Evolutionary conservation across 2,329 filamentous ascomycete genomes (phyloP).

Genomic region (Exophiala phaeomuriformis): DNA sequence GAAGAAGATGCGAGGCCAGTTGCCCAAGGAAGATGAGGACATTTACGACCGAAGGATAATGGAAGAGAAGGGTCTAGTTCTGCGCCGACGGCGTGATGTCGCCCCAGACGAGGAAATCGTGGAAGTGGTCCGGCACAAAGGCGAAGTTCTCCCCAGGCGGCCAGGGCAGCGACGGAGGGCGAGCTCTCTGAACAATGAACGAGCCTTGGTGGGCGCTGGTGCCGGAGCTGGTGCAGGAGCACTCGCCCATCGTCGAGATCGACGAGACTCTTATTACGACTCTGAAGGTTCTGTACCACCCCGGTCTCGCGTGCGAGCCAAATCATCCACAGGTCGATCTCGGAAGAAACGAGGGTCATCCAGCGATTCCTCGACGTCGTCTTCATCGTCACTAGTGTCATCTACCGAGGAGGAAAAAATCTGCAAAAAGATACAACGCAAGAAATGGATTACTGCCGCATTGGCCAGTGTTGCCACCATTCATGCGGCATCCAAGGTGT

Average conservation of each 20-base stretch:
- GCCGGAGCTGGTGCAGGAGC: constrained; percentile 23
- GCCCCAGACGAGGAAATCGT: constrained; percentile 28
- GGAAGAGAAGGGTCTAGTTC: constrained; percentile 26
- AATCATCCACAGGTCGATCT: constrained; percentile 21
- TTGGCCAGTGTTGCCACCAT: constrained; percentile 62
- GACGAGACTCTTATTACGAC: constrained; percentile 21
- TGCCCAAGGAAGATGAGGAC: constrained; percentile 18
- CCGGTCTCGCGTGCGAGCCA: constrained; percentile 22
- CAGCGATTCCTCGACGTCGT: constrained; percentile 43
- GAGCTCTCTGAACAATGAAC: constrained; percentile 20
- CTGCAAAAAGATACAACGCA: constrained; percentile 58
- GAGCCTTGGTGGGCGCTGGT: constrained; percentile 10
- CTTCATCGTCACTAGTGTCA: constrained; percentile 41
- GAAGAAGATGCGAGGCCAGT: constrained; percentile 20
- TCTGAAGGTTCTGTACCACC: constrained; percentile 27
- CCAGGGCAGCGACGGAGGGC: constrained; percentile 23
- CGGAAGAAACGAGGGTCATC: constrained; percentile 15
- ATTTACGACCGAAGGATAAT: constrained; percentile 18
- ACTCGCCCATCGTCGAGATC: constrained; percentile 11
- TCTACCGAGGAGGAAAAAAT: constrained; percentile 56
- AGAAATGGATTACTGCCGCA: constrained; percentile 59
- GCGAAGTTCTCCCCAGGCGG: constrained; percentile 21
- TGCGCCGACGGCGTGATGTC: constrained; percentile 25
- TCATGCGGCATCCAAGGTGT: constrained; percentile 59
- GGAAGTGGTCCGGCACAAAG: constrained; percentile 24